Conservation (phyloP, 495 filamentous ascomycete species). For the Endocarpon pusillum region DNA sequence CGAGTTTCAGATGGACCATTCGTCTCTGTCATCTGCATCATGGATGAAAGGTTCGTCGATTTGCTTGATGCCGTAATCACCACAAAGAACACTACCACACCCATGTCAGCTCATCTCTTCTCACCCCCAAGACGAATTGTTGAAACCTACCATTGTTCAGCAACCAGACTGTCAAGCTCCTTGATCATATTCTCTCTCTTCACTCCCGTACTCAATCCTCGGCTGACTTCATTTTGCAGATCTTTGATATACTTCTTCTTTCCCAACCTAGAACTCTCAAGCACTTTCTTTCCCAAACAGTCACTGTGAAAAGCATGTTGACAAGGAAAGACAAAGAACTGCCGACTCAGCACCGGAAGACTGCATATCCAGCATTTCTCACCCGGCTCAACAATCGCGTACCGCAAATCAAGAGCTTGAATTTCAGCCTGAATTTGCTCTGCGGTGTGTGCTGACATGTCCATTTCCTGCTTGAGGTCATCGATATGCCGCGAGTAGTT, state of each 20-base stretch:
- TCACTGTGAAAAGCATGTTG: conserved; percentile 96
- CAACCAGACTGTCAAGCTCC: conserved; percentile 79
- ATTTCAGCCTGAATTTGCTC: conserved; percentile 80
- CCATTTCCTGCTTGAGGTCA: conserved; percentile 83
- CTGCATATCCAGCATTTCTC: conserved; percentile 83
- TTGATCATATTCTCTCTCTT: conserved; percentile 67
- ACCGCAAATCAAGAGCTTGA: conserved; percentile 62
- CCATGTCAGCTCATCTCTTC: too few relatives aligned
- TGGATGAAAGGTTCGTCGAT: conserved; percentile 84
- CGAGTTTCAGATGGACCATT: conserved; percentile 60
- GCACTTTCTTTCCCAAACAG: conserved; percentile 67
- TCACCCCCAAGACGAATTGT: too few relatives aligned
- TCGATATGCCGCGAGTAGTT: conserved; percentile 85
- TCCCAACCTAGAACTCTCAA: conserved; percentile 51
- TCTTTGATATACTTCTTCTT: conserved; percentile 71
- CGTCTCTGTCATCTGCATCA: conserved; percentile 48
- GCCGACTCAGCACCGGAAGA: conserved; percentile 66
- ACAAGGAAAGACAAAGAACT: conserved; percentile 97
- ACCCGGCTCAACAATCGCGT: conserved; percentile 91
- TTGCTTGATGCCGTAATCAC: conserved; percentile 80
- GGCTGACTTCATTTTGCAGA: conserved; percentile 61
- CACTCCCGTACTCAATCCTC: conserved; percentile 42
- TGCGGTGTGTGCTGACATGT: conserved; percentile 73
- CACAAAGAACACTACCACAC: conserved; percentile 51
- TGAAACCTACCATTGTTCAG: conserved; percentile 56